Evolutionary conservation across 75 land plant species (phyloP), one percentile per base, ranked within the genome.

Genomic region (Pseudotsuga menziesii): DNA sequence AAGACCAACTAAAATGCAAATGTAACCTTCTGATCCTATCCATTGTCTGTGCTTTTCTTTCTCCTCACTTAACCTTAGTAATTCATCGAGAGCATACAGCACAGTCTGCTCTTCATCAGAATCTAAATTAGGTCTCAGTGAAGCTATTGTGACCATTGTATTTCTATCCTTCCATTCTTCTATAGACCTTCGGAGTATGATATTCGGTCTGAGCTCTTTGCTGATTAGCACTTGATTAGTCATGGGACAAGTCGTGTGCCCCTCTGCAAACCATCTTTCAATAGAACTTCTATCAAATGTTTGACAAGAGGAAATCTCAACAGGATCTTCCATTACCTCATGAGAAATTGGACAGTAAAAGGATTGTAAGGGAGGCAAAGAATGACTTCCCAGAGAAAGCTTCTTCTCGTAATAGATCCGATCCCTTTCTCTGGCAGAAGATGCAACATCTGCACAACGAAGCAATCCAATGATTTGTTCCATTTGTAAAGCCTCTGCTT

Each of bases 81-180:
- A 74, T 58, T 83, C 80, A 22, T 58, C 26, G 23, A 91, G 70
- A 22, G 87, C 76, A 75, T 78, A 54, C 56, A 84, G 62, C 56
- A 86, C 82, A 23, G 83, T 88, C 56, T 83, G 77, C 69, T 89
- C 88, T 4, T 76, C 80, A 52, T 61, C 83, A 27, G 82, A 84
- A 25, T 32, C n/a, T 48, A 91, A 81, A 79, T 85, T 82, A 14
- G 82, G 69, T 75, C 72, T 77, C 20, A 84, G 73, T 6, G 80
- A 79, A 26, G 81, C 82, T 58, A 91, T 89, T 13, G 73, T 81
- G 29, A 83, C 81, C 76, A 85, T 80, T 12, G 82, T 80, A 59
- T 89, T 91, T 64, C 93, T 72, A 44, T 91, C 91, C 80, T 76
- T 91, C 93, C 93, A 91, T 57, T 91, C 93, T 76, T 85, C 83